Evolutionary conservation across 371 early-diverging fungal genomes (phyloP), one percentile per base, ranked within the genome.

Genomic region (Circinella minor): DNA sequence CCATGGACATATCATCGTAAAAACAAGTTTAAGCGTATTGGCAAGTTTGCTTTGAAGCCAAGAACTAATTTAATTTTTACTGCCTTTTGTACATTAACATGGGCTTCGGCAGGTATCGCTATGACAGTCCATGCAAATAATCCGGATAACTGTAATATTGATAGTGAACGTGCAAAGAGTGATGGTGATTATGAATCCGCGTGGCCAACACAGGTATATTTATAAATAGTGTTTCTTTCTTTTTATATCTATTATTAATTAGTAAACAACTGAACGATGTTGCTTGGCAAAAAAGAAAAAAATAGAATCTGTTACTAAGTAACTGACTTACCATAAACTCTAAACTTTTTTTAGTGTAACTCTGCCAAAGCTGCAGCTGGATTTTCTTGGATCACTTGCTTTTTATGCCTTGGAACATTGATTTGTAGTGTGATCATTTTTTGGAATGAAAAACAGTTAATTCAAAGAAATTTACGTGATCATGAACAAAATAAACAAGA

Each of bases 301-400:
- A 54, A 27, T 17, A n/a, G 14, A 1, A 49, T 37, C 4, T 51
- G 3, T 51, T 54, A 13, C n/a, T n/a, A 7, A 51, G 15, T 17
- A 51, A 15, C 47, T 11, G 9, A 47, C 47, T 27, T 27, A n/a
- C n/a, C n/a, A n/a, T n/a, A 27, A 27, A 27, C 27, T 27, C 0
- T 27, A 51, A 17, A 14, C 27, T 62, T 47, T 69, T 15, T 55
- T 34, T 71, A 79, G 82, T 84, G 84, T 55, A 84, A 84, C 70
- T 71, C 77, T 18, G 78, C 77, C 17, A 81, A 80, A 65, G 79
- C 79, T 13, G 69, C 77, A n/a, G 78, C 82, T 38, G 84, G 65
- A 14, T 81, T 84, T 72, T 64, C 81, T 20, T 84, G 84, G 84
- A 69, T 80, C 18, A 80, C 78, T n/a, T 79, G 80, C 70, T 60